These are phyloP conservation scores for Pseudozyma sp. DNA, from an alignment of 1,284 basidiomycete species.

Conservation along the genomic window DNA sequence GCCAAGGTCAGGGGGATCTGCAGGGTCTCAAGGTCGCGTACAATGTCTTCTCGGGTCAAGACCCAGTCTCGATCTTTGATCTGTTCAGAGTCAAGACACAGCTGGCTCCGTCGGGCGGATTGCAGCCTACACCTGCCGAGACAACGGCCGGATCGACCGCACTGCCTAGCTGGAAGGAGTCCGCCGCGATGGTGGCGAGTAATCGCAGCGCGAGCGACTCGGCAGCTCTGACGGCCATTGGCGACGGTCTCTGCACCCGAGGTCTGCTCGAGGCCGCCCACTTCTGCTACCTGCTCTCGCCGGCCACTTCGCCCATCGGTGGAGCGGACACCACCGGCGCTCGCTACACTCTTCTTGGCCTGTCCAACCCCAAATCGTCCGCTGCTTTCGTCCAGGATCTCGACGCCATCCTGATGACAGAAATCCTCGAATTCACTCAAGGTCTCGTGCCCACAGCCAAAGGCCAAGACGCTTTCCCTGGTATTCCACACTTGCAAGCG, in stretches of 20 bases:
- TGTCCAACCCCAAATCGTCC: constrained; percentile 74
- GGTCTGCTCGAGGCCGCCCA: constrained; percentile 88
- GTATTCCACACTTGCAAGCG: constrained; percentile 87
- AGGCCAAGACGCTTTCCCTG: constrained; percentile 85
- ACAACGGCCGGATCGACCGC: constrained; percentile 73
- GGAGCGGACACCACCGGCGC: constrained; percentile 76
- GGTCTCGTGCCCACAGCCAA: constrained; percentile 80
- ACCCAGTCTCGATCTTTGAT: constrained; percentile 55
- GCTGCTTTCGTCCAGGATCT: constrained; percentile 77
- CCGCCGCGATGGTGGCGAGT: constrained; percentile 83
- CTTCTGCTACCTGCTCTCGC: constrained; percentile 89
- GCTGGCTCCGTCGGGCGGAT: constrained; percentile 31
- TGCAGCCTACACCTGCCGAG: constrained; percentile 48
- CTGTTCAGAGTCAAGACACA: constrained; percentile 59
- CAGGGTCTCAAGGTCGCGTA: constrained; percentile 66
- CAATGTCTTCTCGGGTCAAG: constrained; percentile 63
- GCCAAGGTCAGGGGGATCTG: constrained; percentile 42
- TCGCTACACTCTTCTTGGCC: constrained; percentile 77
- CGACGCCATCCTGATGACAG: constrained; percentile 86
- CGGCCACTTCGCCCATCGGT: constrained; percentile 81
- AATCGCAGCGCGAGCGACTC: constrained; percentile 76
- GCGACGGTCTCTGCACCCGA: constrained; percentile 81
- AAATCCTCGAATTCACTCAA: constrained; percentile 91
- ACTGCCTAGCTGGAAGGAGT: constrained; percentile 85
- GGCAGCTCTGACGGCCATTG: constrained; percentile 84